Base-by-base conservation (phyloP, 495 filamentous ascomycete species). In the Tuber calosporum region DNA sequence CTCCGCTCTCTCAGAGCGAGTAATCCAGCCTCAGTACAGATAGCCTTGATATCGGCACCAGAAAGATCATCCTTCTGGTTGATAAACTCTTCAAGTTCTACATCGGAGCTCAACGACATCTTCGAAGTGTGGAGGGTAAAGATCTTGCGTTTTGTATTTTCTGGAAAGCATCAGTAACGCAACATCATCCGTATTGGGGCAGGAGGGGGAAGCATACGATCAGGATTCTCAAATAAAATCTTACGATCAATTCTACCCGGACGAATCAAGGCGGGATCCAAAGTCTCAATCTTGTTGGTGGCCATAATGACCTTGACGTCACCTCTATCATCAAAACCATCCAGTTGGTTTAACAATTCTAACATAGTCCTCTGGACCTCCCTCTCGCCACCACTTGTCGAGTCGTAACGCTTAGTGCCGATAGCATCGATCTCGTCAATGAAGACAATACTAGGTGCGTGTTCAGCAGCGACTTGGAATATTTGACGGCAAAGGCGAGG, bases 241-340 rank as follows among this genome's bases (percentile, higher is more conserved):
- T 99, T 99, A 67, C 95, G 91, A 83, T 99, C 95, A 81, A 99
- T 99, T 88, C 95, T 93, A 78, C 95, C 95, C 68, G 95, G 95
- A 74, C 95, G 90, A 82, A 99, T 99, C 76, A 99, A 86, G 67
- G 95, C 95, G 67, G 95, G 95, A 79, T 99, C 95, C 38, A 99
- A 86, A 4, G 93, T 97, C 81, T 99, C 95, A 76, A 99, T 99
- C 87, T 99, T 99, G 88, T 99, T 99, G 69, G 95, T 99, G 26
- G 95, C 95, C 92, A 99, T 97, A 83, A 99, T 93, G 70, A 99
- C 95, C 86, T 99, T 99, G 83, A 99, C 96, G 83, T 99, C 95
- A 76, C 95, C 95, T 77, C 95, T 91, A 83, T 99, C 95, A 83
- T 99, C 95, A 84, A 99, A 99, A 73, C 95, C 95, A 82, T 99